Base-by-base conservation (phyloP, 2,329 filamentous ascomycete species). In the Pyricularia pennisetigena region DNA sequence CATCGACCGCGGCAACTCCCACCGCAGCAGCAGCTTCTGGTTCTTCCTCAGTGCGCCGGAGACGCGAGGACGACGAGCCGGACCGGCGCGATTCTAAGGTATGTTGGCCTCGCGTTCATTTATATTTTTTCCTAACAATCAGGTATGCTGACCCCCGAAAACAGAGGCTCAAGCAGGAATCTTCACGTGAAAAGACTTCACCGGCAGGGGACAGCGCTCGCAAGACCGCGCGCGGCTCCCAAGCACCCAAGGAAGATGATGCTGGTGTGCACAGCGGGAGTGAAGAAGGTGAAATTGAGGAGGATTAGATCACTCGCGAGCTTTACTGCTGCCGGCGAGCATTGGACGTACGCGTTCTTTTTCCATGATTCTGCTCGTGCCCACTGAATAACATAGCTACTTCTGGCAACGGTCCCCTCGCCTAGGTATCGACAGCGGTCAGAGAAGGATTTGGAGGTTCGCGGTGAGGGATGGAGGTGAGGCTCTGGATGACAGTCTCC, bases 251-350 rank as follows among this genome's bases (percentile, higher is more conserved):
- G 67, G 80, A 86, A 69, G 88, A 91, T 71, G 82, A 87, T 67
- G 82, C 83, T 65, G 86, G 83, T 68, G 83, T 93, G 68, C 89
- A 91, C 74, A 94, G 91, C 69, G 95, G 95, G 67, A 97, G 94
- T 75, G 95, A 99, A 80, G 95, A 99, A 79, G 95, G 95, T 67
- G 95, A 99, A 81, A 98, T 99, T 74, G 95, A 97, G 79, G 94
- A 98, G 82, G 86, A 88, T 73, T 87, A 81, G 75, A 16, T 30
- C n/a, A 62, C 49, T n/a, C 54, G 65, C 35, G 35, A 59, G 65
- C 41, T 28, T 23, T 14, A 49, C 20, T 62, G 28, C 28, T 57
- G n/a, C 24, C 54, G 54, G 49, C 28, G n/a, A 30, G 26, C 24
- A 62, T 28, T 16, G 59, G 59, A 62, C 41, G 49, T 62, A 67